Percentiles rank a stretch among this genome's conserved stretches.
Evolutionary conservation across 495 filamentous ascomycete species (phyloP).

Genomic region (Cercophora scortea): DNA sequence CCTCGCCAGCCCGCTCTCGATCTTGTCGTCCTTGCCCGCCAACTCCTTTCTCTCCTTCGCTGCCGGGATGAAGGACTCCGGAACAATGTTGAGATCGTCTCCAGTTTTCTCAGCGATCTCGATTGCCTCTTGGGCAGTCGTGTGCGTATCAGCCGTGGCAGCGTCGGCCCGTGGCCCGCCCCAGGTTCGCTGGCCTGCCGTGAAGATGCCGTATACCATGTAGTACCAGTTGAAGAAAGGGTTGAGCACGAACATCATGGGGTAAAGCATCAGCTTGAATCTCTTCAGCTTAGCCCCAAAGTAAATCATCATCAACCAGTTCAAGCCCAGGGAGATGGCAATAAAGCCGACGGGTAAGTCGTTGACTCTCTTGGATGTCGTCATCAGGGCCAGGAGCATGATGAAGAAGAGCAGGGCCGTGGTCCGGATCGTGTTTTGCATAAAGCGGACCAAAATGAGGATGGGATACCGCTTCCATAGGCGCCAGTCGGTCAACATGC

Average conservation of each 20-base stretch:
- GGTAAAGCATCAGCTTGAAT: constrained; percentile 91
- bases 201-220: constrained; percentile 85
- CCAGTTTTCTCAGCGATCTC: constrained; percentile 71
- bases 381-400: constrained; percentile 81
- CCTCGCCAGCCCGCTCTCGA: constrained; percentile 28
- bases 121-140: constrained; percentile 75
- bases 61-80: constrained; percentile 78
- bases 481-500: constrained; percentile 92
- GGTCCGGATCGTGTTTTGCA: constrained; percentile 95
- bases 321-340: constrained; percentile 86
- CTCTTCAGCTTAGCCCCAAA: constrained; percentile 81
- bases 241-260: constrained; percentile 90
- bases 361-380: constrained; percentile 66
- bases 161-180: constrained; percentile 92
- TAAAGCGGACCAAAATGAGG: constrained; percentile 80
- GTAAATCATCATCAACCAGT: constrained; percentile 95
- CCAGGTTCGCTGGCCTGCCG: constrained; percentile 93
- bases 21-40: constrained; percentile 23
- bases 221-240: constrained; percentile 99
- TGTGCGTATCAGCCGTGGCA: constrained; percentile 68
- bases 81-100: constrained; percentile 87
- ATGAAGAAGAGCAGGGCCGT: constrained; percentile 95
- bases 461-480: constrained; percentile 90
- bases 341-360: constrained; percentile 92
- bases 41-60: constrained; percentile 37